These are phyloP conservation scores for Macrophomina pseudophaseolina DNA, from an alignment of 2,329 filamentous ascomycete genomes.

Conservation along the genomic window DNA sequence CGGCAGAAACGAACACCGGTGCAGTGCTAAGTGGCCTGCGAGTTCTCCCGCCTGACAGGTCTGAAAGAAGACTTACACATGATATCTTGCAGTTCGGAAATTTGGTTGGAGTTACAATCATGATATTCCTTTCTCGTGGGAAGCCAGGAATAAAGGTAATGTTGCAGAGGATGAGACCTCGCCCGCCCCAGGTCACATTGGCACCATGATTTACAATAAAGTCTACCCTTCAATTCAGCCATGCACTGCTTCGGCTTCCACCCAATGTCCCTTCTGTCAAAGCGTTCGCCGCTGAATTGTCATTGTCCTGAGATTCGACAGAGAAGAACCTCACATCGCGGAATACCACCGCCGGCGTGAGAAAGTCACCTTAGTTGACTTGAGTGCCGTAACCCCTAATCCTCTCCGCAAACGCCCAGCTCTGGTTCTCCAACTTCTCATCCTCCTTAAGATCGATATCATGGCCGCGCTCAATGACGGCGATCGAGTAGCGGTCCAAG, in stretches of 20 bases:
- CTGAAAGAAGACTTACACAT: too few species aligned
- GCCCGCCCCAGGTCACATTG: neutral
- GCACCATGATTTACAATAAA: constrained; percentile 6
- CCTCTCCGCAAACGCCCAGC: constrained; percentile 95
- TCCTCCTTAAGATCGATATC: constrained; percentile 82
- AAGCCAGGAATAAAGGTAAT: neutral
- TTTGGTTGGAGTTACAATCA: neutral
- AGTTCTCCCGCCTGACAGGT: too few species aligned
- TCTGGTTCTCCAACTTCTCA: constrained; percentile 91
- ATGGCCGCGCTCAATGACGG: constrained; percentile 80
- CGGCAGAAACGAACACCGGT: too few species aligned
- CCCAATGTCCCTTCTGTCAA: neutral
- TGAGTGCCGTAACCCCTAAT: constrained; percentile 96
- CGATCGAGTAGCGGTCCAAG: constrained; percentile 88
- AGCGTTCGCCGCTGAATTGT: neutral
- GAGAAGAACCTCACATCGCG: neutral
- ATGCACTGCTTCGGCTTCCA: neutral
- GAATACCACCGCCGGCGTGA: neutral
- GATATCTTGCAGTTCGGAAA: neutral
- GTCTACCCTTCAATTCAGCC: constrained; percentile 18
- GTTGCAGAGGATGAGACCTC: neutral
- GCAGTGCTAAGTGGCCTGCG: too few species aligned
- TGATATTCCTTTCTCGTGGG: constrained; percentile 20
- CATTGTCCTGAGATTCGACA: neutral
- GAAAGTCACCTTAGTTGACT: constrained; percentile 32